phyloP scores from a whole-genome alignment of 179 eudicot species.

The Camellia oleifera region DNA sequence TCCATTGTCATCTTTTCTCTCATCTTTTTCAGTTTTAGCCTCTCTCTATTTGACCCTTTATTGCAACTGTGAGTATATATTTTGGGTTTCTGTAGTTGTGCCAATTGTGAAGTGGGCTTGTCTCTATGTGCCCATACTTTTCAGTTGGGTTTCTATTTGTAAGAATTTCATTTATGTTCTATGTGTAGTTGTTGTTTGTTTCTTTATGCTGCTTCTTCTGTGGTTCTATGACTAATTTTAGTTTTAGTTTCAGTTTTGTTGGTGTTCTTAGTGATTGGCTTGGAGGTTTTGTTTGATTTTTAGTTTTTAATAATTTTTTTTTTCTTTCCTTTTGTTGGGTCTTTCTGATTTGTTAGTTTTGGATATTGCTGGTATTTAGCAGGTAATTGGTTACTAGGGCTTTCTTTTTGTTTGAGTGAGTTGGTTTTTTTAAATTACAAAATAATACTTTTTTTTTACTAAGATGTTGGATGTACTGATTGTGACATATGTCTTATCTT shows the following conservation, averaged over 20 bases:
- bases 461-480: neutral
- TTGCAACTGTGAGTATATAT: neutral
- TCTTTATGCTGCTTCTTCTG: neutral
- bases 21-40: neutral
- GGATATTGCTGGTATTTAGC: neutral
- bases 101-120: conserved; percentile 1
- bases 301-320: neutral
- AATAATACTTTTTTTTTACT: neutral
- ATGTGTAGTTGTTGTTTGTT: neutral
- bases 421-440: neutral
- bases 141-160: neutral
- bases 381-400: neutral
- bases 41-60: neutral
- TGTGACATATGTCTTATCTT: neutral
- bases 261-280: neutral
- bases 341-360: neutral
- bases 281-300: conserved; percentile 3
- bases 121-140: neutral
- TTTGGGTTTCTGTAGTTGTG: neutral
- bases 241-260: neutral
- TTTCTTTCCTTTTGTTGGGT: neutral
- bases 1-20: neutral
- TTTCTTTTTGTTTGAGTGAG: neutral
- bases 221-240: neutral
- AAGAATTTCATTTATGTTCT: neutral